A percentile compares a stretch with the other conserved stretches of the same genome.
These are phyloP conservation scores for Cercophora scortea DNA, from an alignment of 495 filamentous ascomycete species.

Conservation along the genomic window DNA sequence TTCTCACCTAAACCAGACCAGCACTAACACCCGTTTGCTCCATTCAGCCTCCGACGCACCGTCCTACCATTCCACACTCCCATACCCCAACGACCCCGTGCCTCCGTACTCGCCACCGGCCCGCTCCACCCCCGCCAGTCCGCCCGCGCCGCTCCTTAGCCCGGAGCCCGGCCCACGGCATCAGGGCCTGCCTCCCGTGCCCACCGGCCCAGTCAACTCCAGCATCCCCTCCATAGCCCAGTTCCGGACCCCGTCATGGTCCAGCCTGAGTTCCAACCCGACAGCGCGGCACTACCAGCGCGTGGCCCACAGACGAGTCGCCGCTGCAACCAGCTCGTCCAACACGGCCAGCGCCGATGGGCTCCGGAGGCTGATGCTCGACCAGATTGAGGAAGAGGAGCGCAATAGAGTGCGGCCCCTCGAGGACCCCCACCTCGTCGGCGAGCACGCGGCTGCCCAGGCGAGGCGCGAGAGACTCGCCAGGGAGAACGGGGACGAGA, in stretches of 20 bases:
- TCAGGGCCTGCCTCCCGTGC: slow-evolving; percentile 31
- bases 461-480: slow-evolving; percentile 37
- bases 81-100: too few species aligned
- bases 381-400: slow-evolving; percentile 29
- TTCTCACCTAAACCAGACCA: background rate
- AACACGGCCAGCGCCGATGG: slow-evolving; percentile 12
- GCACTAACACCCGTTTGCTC: background rate
- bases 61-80: slow-evolving; percentile 13
- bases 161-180: background rate
- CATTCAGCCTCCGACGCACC: slow-evolving; percentile 38
- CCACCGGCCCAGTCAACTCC: slow-evolving; percentile 15
- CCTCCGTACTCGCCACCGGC: slow-evolving; percentile 26
- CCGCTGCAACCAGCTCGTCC: slow-evolving; percentile 14
- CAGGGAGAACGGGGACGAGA: slow-evolving; percentile 35
- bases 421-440: slow-evolving; percentile 46
- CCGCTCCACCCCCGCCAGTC: slow-evolving; percentile 27
- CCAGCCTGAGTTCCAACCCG: slow-evolving; percentile 32
- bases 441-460: slow-evolving; percentile 39
- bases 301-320: slow-evolving; percentile 39
- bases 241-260: slow-evolving; percentile 39
- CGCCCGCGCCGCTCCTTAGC: slow-evolving; percentile 10
- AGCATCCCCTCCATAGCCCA: slow-evolving; percentile 26
- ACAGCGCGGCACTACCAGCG: slow-evolving; percentile 40
- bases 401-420: slow-evolving; percentile 30
- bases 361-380: slow-evolving; percentile 19